Evolutionary conservation across 2,329 filamentous ascomycete species (phyloP), one percentile per base, ranked within the genome.

Genomic region (Botrytis paeoniae): DNA sequence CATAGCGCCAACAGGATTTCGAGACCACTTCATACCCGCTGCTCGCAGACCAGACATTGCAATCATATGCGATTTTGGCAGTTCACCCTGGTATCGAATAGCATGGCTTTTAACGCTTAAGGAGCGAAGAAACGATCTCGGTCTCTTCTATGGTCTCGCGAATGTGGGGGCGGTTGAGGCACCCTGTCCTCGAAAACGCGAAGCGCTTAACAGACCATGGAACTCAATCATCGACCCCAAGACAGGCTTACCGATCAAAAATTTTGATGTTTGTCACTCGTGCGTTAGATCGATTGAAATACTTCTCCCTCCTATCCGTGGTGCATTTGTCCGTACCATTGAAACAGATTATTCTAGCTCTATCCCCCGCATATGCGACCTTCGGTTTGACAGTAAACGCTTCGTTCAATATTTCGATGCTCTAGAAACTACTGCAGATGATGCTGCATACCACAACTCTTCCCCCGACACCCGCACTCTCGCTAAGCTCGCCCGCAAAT

Each of bases 91-190:
- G 93, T 91, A 93, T 78, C 90, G 93, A 41, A 89, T 97, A 57
- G 94, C 94, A 0, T 97, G 92, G 89, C 86, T 95, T 4, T 86
- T 97, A 75, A 95, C 91, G 3, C 84, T 92, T 70, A 94, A 94
- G 81, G 89, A 93, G 76, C 83, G 89, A 20, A 85, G 88, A 29
- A 85, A 87, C 4, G 89, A 93, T 76, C 83, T 96, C 59, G 87
- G 88, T 20, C 83, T 97, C 8, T 85, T 98, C 43, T 88, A 91
- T 73, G 87, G 88, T 54, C 85, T 97, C 48, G 90, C 91, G 8
- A 86, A 88, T 16, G 87, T 93, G 57, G 84, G 87, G 3, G 85
- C 87, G 7, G 86, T 84, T 83, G 86, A 76, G 78, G 86, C 81
- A 79, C 87, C 79, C 83, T 97, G 87, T 83, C 87, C 82, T 57